phyloP scores from a whole-genome alignment of 371 early-diverging fungal species.

The Mucor sp. region DNA sequence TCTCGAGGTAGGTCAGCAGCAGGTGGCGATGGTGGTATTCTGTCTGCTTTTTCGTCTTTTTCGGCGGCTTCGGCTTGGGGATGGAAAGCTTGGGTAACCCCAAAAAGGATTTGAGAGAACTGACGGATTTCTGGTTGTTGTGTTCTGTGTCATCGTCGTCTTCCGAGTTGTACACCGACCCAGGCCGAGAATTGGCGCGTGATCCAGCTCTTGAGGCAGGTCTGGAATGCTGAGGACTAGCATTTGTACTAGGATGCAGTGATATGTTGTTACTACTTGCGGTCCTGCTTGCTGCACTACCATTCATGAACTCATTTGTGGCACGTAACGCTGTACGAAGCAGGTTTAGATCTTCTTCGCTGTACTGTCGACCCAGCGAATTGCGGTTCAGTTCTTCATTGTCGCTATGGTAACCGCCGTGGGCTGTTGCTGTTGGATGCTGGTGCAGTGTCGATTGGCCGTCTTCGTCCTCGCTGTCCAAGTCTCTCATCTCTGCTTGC shows the following conservation, averaged over 20 bases:
- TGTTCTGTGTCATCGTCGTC: constrained; percentile 35
- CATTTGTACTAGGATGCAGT: constrained; percentile 5
- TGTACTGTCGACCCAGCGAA: constrained; percentile 16
- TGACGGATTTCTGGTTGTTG: constrained; percentile 41
- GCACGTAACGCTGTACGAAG: constrained; percentile 33
- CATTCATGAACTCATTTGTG: constrained; percentile 23
- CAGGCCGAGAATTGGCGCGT: constrained; percentile 13
- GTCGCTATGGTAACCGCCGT: not conserved
- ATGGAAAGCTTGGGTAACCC: constrained; percentile 23
- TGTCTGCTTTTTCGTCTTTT: constrained; percentile 50
- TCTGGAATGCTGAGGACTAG: constrained; percentile 5
- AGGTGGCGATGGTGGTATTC: constrained; percentile 56
- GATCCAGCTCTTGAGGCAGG: constrained; percentile 9
- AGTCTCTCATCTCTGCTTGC: constrained; percentile 21
- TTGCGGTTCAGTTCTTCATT: constrained; percentile 6
- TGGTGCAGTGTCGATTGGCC: constrained; percentile 1
- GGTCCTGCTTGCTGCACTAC: constrained; percentile 1
- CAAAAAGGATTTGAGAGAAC: constrained; percentile 38
- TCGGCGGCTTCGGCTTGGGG: constrained; percentile 31
- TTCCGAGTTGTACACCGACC: constrained; percentile 16
- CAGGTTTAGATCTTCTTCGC: constrained; percentile 34
- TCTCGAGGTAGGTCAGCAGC: constrained; percentile 57
- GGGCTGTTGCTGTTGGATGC: not conserved
- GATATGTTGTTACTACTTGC: not conserved
- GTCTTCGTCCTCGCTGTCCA: constrained; percentile 17